These are phyloP conservation scores for Solidago caesia DNA, from an alignment of 129 eudicot species.

Conservation along the genomic window DNA sequence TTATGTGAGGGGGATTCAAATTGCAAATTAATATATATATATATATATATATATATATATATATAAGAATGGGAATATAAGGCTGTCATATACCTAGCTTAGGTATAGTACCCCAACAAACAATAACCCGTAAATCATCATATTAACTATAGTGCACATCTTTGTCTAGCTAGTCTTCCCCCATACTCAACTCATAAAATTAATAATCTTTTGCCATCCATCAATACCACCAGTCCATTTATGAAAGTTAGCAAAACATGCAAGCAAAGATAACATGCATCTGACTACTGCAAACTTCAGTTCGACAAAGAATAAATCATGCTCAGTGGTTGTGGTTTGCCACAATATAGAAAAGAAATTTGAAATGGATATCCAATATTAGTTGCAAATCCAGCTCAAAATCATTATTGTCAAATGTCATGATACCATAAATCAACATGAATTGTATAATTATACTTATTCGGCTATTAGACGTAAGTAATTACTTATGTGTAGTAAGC, in stretches of 20 bases:
- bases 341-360: slow-evolving; percentile 24
- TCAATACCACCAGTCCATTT: slow-evolving; percentile 26
- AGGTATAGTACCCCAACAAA: too few relatives aligned
- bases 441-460: background rate
- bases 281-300: slow-evolving; percentile 10
- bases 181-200: slow-evolving; percentile 26
- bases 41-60: too few relatives aligned
- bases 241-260: slow-evolving; percentile 15
- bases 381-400: slow-evolving; percentile 29
- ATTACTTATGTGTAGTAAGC: slow-evolving; percentile 23
- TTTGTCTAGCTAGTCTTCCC: slow-evolving; percentile 36
- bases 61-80: too few relatives aligned
- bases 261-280: slow-evolving; percentile 29
- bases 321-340: slow-evolving; percentile 37
- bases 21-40: too few relatives aligned
- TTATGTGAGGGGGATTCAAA: too few relatives aligned
- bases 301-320: slow-evolving; percentile 23
- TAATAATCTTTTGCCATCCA: slow-evolving; percentile 14
- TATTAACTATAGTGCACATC: slow-evolving; percentile 26
- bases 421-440: slow-evolving; percentile 15
- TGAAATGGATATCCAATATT: background rate
- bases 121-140: too few relatives aligned
- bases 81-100: too few relatives aligned
- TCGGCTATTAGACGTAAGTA: slow-evolving; percentile 19
- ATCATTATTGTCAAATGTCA: slow-evolving; percentile 17